These are phyloP conservation scores for Penicillium paneum DNA, from an alignment of 2,329 filamentous ascomycete genomes.

Conservation along the genomic window DNA sequence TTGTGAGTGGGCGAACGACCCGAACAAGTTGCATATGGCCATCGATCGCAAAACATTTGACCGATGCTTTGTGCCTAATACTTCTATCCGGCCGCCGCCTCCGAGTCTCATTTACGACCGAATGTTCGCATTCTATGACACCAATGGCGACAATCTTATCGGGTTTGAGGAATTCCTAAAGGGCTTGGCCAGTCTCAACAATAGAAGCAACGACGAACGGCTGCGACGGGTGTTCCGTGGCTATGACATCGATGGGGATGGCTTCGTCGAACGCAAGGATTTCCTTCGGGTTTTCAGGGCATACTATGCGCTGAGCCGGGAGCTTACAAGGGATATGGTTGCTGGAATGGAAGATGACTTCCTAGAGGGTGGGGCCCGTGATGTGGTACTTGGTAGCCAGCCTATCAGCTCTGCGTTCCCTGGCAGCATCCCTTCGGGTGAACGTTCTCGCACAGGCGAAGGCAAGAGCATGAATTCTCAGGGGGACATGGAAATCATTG, in stretches of 20 bases:
- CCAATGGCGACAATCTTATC: slow-evolving; percentile 82
- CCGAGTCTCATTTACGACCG: slow-evolving; percentile 93
- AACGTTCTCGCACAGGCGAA: slow-evolving; percentile 59
- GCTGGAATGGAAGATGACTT: slow-evolving; percentile 74
- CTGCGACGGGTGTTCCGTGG: slow-evolving; percentile 75
- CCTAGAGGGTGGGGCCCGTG: slow-evolving; percentile 69
- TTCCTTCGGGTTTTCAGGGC: slow-evolving; percentile 89
- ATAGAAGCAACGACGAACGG: slow-evolving; percentile 60
- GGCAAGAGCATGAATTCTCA: slow-evolving; percentile 64
- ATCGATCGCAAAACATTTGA: slow-evolving; percentile 94
- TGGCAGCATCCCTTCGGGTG: slow-evolving; percentile 62
- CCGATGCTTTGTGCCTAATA: slow-evolving; percentile 81
- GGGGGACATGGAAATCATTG: slow-evolving; percentile 63
- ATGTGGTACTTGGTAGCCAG: slow-evolving; percentile 71
- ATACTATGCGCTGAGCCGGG: slow-evolving; percentile 85
- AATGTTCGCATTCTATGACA: slow-evolving; percentile 96
- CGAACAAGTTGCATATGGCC: slow-evolving; percentile 71
- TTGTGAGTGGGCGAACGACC: slow-evolving; percentile 77
- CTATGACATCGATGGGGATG: slow-evolving; percentile 87
- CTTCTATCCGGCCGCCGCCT: slow-evolving; percentile 69
- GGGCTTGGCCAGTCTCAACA: slow-evolving; percentile 66
- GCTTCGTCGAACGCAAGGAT: slow-evolving; percentile 78
- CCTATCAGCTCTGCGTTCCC: slow-evolving; percentile 77
- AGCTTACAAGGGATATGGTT: slow-evolving; percentile 81
- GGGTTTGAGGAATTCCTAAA: slow-evolving; percentile 88